Conservation (phyloP, 352 stramenopile species). For the Hyaloperonospora arabidopsidis region DNA sequence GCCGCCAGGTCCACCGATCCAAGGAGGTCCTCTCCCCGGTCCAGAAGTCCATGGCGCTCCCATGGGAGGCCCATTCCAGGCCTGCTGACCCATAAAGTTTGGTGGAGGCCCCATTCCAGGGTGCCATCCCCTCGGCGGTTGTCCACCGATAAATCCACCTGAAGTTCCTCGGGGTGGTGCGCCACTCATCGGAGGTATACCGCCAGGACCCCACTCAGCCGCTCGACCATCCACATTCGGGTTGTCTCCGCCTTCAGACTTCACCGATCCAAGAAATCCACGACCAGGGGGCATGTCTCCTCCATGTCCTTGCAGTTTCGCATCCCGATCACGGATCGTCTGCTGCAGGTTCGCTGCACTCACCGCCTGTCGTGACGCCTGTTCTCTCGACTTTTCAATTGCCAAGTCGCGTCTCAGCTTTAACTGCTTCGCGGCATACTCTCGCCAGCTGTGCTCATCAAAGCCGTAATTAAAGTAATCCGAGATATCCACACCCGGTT, state of each 20-base stretch:
- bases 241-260: conserved; percentile 19
- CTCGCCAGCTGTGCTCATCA: conserved; percentile 76
- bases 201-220: conserved; percentile 22
- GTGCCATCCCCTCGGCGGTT: conserved; percentile 56
- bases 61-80: conserved; percentile 40
- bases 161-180: conserved; percentile 15
- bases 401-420: conserved; percentile 57
- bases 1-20: conserved; percentile 42
- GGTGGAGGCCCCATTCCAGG: conserved; percentile 59
- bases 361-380: conserved; percentile 70
- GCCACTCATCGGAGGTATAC: conserved; percentile 23
- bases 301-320: conserved; percentile 26
- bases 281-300: conserved; percentile 19
- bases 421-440: conserved; percentile 78
- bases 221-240: conserved; percentile 4
- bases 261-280: conserved; percentile 24
- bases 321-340: conserved; percentile 28
- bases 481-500: conserved; percentile 87
- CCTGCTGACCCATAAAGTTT: conserved; percentile 36
- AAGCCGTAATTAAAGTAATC: conserved; percentile 94
- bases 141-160: conserved; percentile 44
- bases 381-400: conserved; percentile 68
- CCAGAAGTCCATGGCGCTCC: conserved; percentile 38
- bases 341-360: conserved; percentile 44
- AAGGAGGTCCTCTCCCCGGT: conserved; percentile 35